phyloP scores from a whole-genome alignment of 331 rosid species.

The Malus hybrid region DNA sequence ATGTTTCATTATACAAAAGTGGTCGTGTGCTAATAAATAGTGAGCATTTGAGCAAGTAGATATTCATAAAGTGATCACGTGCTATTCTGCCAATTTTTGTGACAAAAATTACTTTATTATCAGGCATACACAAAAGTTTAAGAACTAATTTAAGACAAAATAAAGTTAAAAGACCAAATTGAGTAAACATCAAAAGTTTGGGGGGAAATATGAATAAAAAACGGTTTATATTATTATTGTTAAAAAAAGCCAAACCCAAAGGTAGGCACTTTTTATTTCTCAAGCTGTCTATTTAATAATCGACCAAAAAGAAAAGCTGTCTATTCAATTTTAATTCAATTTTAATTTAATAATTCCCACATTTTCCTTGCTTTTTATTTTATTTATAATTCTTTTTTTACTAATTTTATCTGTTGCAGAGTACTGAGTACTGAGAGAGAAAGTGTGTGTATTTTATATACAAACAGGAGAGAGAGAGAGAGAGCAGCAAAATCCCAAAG shows the following conservation, averaged over 20 bases:
- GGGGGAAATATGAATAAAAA: no score
- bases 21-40: no score
- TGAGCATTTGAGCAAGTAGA: no score
- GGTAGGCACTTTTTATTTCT: conserved; percentile 25
- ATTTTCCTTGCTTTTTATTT: background rate
- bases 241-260: conserved; percentile 12
- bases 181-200: no score
- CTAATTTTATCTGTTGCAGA: background rate
- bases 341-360: background rate
- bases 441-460: conserved; percentile 9
- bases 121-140: no score
- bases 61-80: no score
- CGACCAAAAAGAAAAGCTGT: background rate
- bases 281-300: background rate
- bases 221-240: background rate
- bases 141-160: no score
- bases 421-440: background rate
- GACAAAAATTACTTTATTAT: no score
- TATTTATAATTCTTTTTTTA: background rate
- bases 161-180: no score
- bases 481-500: conserved; percentile 27
- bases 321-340: background rate
- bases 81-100: no score
- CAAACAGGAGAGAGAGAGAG: conserved; percentile 10
- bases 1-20: no score